These are phyloP conservation scores for Talaromyces atroroseus DNA, from an alignment of 2,329 filamentous ascomycete genomes.

Conservation along the genomic window DNA sequence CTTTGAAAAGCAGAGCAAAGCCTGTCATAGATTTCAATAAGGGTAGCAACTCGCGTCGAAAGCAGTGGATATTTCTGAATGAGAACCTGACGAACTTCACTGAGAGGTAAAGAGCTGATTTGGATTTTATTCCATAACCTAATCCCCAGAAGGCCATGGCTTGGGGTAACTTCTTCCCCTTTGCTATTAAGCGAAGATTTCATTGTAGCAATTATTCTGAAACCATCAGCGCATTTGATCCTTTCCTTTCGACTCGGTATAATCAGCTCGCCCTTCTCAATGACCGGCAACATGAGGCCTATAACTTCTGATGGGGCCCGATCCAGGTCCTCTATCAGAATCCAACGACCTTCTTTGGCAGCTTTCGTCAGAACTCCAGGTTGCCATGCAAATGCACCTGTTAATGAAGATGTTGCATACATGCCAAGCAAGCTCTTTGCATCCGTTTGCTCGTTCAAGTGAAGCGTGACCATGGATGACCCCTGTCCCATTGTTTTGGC, in stretches of 20 bases:
- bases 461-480: constrained; percentile 81
- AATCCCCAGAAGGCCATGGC: constrained; percentile 66
- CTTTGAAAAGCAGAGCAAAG: constrained; percentile 35
- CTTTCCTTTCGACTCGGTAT: constrained; percentile 85
- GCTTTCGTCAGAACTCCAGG: constrained; percentile 90
- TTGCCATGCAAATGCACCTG: constrained; percentile 87
- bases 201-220: constrained; percentile 87
- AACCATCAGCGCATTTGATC: constrained; percentile 75
- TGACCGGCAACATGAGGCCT: constrained; percentile 83
- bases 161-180: constrained; percentile 66
- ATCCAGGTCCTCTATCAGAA: constrained; percentile 94
- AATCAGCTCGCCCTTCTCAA: constrained; percentile 84
- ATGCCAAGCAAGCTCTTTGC: constrained; percentile 93
- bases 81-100: constrained; percentile 72
- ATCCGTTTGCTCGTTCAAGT: constrained; percentile 97
- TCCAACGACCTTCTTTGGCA: constrained; percentile 90
- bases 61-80: constrained; percentile 65
- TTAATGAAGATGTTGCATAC: constrained; percentile 82
- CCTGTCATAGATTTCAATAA: constrained; percentile 54
- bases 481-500: constrained; percentile 74
- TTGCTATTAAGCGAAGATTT: constrained; percentile 62
- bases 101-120: constrained; percentile 58
- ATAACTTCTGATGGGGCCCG: constrained; percentile 91
- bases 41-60: constrained; percentile 48
- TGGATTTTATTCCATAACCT: constrained; percentile 80